Evolutionary conservation across 371 early-diverging fungal genomes (phyloP).

Genomic region (Mucor racemosus): DNA sequence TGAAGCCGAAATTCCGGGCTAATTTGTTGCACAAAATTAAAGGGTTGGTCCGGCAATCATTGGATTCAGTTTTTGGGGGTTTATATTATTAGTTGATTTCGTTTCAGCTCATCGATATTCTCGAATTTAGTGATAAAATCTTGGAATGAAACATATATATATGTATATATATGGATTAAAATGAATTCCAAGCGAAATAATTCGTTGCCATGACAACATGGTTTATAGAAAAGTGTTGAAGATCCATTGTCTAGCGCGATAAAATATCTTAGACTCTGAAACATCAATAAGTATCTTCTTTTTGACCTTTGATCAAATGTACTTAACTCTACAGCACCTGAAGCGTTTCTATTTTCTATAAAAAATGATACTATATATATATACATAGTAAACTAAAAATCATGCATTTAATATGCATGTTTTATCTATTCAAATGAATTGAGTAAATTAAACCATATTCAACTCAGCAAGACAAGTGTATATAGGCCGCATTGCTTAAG

Average conservation of each 20-base stretch:
- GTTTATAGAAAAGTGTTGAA: not conserved
- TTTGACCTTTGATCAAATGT: not conserved
- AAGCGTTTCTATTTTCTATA: not conserved
- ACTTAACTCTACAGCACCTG: not conserved
- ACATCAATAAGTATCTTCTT: not conserved
- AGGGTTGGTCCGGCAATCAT: not conserved
- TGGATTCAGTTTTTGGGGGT: not conserved
- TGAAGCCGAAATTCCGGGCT: not conserved
- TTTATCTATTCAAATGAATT: not conserved
- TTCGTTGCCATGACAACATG: not conserved
- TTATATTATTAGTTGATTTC: not conserved
- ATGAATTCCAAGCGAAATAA: not conserved
- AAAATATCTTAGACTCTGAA: not conserved
- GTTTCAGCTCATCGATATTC: not conserved
- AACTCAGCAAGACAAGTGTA: conserved; percentile 8
- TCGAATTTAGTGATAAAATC: not conserved
- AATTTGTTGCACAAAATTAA: not conserved
- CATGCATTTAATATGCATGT: not conserved
- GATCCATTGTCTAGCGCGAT: not conserved
- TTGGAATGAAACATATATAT: too few relatives aligned
- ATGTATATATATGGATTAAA: not conserved
- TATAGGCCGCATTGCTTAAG: not conserved
- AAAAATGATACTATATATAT: too few relatives aligned
- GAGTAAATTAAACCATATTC: not conserved
- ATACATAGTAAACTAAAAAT: too few relatives aligned